Evolutionary conservation across 2,329 filamentous ascomycete species (phyloP).

Genomic region (Septoria petroselini): DNA sequence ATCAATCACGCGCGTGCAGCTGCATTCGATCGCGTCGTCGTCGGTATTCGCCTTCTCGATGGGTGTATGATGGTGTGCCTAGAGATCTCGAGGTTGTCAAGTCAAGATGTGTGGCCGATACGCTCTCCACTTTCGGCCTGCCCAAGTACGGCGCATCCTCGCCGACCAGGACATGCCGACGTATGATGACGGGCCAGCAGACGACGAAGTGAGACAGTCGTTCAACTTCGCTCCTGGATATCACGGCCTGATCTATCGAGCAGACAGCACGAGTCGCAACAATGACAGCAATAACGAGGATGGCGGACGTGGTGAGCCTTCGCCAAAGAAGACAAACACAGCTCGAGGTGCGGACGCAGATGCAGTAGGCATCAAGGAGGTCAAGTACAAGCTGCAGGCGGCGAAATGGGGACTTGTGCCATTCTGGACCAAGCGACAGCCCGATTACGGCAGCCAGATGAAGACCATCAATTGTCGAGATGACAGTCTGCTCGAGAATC

Average conservation of each 20-base stretch:
- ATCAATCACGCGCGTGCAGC: slow-evolving; percentile 4
- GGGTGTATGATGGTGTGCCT: not conserved
- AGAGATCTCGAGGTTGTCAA: too few species aligned
- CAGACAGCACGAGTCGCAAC: slow-evolving; percentile 64
- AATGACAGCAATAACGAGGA: slow-evolving; percentile 40
- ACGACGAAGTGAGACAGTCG: slow-evolving; percentile 65
- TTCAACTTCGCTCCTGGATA: slow-evolving; percentile 94
- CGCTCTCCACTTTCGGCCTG: slow-evolving; percentile 59
- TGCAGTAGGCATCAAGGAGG: slow-evolving; percentile 36
- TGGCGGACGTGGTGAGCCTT: slow-evolving; percentile 27
- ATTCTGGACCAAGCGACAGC: slow-evolving; percentile 84
- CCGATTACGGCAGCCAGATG: slow-evolving; percentile 72
- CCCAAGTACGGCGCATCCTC: slow-evolving; percentile 70
- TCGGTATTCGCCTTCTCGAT: not conserved
- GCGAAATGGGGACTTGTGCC: slow-evolving; percentile 98
- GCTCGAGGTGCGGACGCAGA: slow-evolving; percentile 24
- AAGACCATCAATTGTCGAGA: slow-evolving; percentile 94
- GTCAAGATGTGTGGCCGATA: slow-evolving; percentile 66
- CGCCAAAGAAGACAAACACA: slow-evolving; percentile 28
- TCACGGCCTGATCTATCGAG: slow-evolving; percentile 80
- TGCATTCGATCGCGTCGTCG: slow-evolving; percentile 4
- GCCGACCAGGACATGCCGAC: slow-evolving; percentile 71
- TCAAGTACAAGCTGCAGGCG: slow-evolving; percentile 75
- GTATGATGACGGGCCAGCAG: slow-evolving; percentile 37
- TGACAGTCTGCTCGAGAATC: slow-evolving; percentile 71